Base-by-base conservation (phyloP, 2,329 filamentous ascomycete genomes). In the Colletotrichum trifolii region DNA sequence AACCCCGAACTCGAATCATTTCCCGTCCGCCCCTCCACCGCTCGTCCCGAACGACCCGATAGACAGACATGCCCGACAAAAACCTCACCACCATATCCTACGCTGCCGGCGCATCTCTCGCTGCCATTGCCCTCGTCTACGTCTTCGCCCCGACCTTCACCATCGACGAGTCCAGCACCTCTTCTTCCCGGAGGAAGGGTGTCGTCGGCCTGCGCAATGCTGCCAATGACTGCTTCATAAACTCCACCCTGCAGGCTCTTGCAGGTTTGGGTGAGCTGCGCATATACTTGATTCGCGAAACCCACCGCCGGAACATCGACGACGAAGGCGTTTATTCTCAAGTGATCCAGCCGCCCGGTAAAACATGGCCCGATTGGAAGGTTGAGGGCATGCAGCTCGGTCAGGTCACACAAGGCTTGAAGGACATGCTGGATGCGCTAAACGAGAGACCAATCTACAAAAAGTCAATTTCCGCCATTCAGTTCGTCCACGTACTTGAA, bases 81-180 rank as follows among this genome's bases (percentile, higher is more conserved):
- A 89, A 89, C 60, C 85, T 93, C 64, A 94, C 91, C 8, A 91
- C 96, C 72, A 93, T 93, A 71, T 93, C 93, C 48, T 99, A 99
- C 80, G 96, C 96, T 73, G 96, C 95, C 65, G 95, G 95, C 71
- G 96, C 95, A 66, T 97, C 94, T 59, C 90, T 99, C 68, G 96
- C 96, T 60, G 96, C 96, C 67, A 92, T 97, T 68, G 95, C 96
- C 38, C 87, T 98, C 63, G 92, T 98, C 76, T 99, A 98, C 79
- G 95, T 98, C 71, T 98, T 99, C 79, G 94, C 91, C 8, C 96
- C 96, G n/a, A 98, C 94, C 56, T 98, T 95, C 78, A 92, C 97
- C 72, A 90, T 98, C 76, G 95, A 99, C 79, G 89, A 90, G 74
- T 91, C 96, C 61, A 86, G 89, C 67, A 87, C 85, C 60, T 81